Base-by-base conservation (phyloP, 2,329 filamentous ascomycete genomes). In the Talaromyces piceae region DNA sequence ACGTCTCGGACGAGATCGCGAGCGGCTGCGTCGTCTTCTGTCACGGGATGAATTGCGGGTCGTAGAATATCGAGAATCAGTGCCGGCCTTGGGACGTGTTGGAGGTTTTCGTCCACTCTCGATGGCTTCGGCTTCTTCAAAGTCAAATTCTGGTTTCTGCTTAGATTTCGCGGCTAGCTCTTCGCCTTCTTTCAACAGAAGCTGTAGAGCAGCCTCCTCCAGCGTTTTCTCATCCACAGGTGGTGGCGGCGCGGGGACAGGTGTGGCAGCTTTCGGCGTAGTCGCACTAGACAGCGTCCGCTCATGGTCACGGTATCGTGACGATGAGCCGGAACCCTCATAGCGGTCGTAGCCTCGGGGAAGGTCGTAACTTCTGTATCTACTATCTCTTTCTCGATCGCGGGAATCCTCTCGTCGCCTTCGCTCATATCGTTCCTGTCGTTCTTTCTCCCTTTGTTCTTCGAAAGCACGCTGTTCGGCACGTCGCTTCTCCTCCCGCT, bases 131-230 rank as follows among this genome's bases (percentile, higher is more conserved):
- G 67, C 71, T 59, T 73, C 67, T 59, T 72, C 76, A 56, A 66
- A 75, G 58, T 79, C 77, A 52, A 76, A 73, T 50, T 78, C 76
- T 4, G 74, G 74, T 51, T 75, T 72, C 54, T 73, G 69, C 31
- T 69, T 67, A 3, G 73, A 70, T 58, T 77, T 79, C 22, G 76
- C 76, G 7, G 77, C 75, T 54, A 78, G 68, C 56, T 77, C 72
- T 57, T 79, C 73, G 45, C 77, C 76, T 63, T 82, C 79, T 57
- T 71, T 73, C 20, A 81, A 59, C 9, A 82, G 68, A 54, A 76
- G 61, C 52, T 79, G 72, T 48, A 81, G 66, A 9, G 79, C 79
- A 31, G 76, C 70, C 55, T 78, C 74, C 58, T 81, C 78, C 43
- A 82, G 61, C 16, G 76, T 72, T 61, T 80, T 79, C 52, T 80